phyloP scores from a whole-genome alignment of 163 green algal species.

The Scenedesmus sp. region DNA sequence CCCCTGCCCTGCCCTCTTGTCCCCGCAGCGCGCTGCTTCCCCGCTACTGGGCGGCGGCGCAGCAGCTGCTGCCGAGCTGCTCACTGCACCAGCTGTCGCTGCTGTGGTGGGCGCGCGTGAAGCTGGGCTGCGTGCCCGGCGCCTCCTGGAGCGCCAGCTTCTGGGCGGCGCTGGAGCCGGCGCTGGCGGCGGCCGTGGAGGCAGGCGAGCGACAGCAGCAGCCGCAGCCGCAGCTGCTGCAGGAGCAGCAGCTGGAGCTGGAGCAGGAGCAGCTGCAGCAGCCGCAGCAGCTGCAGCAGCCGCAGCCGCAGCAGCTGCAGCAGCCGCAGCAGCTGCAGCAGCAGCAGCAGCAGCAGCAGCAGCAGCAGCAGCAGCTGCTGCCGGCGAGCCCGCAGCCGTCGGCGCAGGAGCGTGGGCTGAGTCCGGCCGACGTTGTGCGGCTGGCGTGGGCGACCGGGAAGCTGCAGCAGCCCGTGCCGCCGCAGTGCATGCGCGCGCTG shows the following conservation, averaged over 20 bases:
- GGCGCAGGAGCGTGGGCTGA: no score
- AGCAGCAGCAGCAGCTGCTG: background rate
- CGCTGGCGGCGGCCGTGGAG: background rate
- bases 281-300: background rate
- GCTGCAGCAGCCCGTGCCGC: background rate
- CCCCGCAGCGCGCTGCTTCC: conserved; percentile 26
- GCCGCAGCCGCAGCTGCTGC: background rate
- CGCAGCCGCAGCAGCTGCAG: background rate
- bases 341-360: background rate
- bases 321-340: background rate
- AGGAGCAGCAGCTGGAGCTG: background rate
- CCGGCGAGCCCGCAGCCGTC: no score
- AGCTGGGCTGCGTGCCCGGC: conserved; percentile 3
- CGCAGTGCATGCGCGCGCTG: background rate
- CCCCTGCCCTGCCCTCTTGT: background rate
- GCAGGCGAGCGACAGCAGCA: background rate
- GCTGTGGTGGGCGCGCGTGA: background rate
- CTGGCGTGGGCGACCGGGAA: conserved; percentile 11
- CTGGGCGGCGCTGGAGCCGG: background rate
- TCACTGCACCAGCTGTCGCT: conserved; percentile 22
- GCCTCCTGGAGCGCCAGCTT: conserved; percentile 8
- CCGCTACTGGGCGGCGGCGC: conserved; percentile 8
- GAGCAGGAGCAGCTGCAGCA: background rate
- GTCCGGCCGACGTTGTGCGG: background rate
- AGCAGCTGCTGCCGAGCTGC: conserved; percentile 29